These are phyloP conservation scores for Cyberlindnera maritima DNA, from an alignment of 805 yeast species.

Conservation along the genomic window DNA sequence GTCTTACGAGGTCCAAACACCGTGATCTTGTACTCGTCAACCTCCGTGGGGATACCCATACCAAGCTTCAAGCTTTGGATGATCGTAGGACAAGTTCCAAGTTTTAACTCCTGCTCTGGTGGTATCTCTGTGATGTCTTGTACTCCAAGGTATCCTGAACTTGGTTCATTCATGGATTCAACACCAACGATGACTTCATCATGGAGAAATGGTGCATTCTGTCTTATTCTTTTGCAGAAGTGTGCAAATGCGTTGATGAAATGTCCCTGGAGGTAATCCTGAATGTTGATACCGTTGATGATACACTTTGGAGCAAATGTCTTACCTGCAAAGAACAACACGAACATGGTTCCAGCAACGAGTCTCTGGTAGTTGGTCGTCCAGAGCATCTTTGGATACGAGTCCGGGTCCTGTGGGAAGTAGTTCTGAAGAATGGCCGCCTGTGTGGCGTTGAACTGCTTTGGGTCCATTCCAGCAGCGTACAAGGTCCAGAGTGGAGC, in stretches of 20 bases:
- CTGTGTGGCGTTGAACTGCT: conserved; percentile 63
- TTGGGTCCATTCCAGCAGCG: conserved; percentile 84
- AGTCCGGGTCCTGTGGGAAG: conserved; percentile 35
- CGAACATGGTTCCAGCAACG: conserved; percentile 79
- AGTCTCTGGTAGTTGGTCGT: conserved; percentile 79
- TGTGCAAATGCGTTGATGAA: conserved; percentile 53
- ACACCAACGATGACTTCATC: conserved; percentile 63
- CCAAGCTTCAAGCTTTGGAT: conserved; percentile 74
- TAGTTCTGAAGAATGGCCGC: conserved; percentile 78
- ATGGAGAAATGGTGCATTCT: conserved; percentile 42
- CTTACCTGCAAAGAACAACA: conserved; percentile 78
- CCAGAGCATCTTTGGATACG: conserved; percentile 88
- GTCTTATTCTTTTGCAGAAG: conserved; percentile 41
- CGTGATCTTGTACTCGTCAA: conserved; percentile 69
- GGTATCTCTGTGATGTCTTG: conserved; percentile 55
- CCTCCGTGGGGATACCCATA: conserved; percentile 66
- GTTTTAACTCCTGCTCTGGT: conserved; percentile 58
- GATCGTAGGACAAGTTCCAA: conserved; percentile 83
- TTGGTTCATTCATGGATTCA: conserved; percentile 87
- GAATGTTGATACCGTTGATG: conserved; percentile 73
- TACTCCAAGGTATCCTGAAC: conserved; percentile 67
- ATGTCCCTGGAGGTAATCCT: conserved; percentile 68
- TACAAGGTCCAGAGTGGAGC: conserved; percentile 93
- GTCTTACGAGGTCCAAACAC: conserved; percentile 73
- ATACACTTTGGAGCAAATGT: conserved; percentile 72